Evolutionary conservation across 2,329 filamentous ascomycete genomes (phyloP).

Genomic region (Dothistroma septosporum): DNA sequence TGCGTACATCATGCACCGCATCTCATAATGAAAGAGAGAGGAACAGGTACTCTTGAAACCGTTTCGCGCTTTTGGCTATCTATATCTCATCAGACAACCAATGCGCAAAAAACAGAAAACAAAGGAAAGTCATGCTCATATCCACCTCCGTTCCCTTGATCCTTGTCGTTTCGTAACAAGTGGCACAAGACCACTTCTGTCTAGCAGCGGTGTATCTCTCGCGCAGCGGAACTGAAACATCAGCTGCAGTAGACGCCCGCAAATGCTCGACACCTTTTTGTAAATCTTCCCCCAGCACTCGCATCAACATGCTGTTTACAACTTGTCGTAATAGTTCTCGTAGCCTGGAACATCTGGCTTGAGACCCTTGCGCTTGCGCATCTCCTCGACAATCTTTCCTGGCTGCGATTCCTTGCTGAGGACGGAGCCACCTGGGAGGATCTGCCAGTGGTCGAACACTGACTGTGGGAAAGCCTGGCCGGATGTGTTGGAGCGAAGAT

Average conservation of each 20-base stretch:
- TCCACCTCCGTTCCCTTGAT: slow-evolving; percentile 10
- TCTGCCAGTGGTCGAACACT: slow-evolving; percentile 98
- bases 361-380: slow-evolving; percentile 99
- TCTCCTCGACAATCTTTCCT: slow-evolving; percentile 76
- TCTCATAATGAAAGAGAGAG: background rate
- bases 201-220: slow-evolving; percentile 16
- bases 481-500: slow-evolving; percentile 87
- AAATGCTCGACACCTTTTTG: slow-evolving; percentile 21
- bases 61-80: slow-evolving; percentile 16
- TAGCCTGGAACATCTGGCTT: slow-evolving; percentile 90
- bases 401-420: slow-evolving; percentile 78
- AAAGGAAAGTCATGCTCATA: slow-evolving; percentile 23
- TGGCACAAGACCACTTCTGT: slow-evolving; percentile 17
- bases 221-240: slow-evolving; percentile 14
- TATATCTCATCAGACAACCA: slow-evolving; percentile 20
- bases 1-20: background rate
- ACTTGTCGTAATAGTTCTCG: slow-evolving; percentile 61
- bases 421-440: slow-evolving; percentile 88
- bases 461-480: slow-evolving; percentile 99
- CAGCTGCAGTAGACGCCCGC: slow-evolving; percentile 18
- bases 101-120: slow-evolving; percentile 17
- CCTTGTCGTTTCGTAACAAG: slow-evolving; percentile 16
- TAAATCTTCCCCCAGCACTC: slow-evolving; percentile 15
- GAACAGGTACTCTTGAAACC: background rate
- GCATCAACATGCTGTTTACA: slow-evolving; percentile 26